Evolutionary conservation across 305 asterid species (phyloP).

Genomic region (Rubia peregrina): DNA sequence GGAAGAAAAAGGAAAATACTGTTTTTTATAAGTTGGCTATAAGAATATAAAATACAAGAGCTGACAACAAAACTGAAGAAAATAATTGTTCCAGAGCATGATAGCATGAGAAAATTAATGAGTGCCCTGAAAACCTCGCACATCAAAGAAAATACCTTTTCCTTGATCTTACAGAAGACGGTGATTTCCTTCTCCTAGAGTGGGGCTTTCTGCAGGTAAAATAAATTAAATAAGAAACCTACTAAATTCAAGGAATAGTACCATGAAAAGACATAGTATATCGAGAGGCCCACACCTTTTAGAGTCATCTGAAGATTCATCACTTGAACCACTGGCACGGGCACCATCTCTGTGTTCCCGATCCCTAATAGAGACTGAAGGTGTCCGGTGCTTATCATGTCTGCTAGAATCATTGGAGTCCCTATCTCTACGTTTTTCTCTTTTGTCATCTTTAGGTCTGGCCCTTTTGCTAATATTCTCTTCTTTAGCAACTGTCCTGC

Average conservation of each 20-base stretch:
- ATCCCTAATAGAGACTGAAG: slow-evolving; percentile 54
- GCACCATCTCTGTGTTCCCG: slow-evolving; percentile 48
- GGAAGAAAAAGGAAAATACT: neutral
- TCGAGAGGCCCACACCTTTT: slow-evolving; percentile 40
- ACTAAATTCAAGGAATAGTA: neutral
- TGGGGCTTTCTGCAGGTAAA: slow-evolving; percentile 57
- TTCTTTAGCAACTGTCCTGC: slow-evolving; percentile 38
- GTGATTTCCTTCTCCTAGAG: slow-evolving; percentile 59
- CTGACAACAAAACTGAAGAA: neutral
- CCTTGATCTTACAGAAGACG: slow-evolving; percentile 66
- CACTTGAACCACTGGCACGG: slow-evolving; percentile 47
- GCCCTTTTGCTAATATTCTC: slow-evolving; percentile 52
- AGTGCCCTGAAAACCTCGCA: neutral
- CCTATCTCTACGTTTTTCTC: slow-evolving; percentile 55
- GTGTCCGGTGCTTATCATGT: slow-evolving; percentile 53
- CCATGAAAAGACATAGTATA: slow-evolving; percentile 16
- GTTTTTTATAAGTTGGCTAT: neutral
- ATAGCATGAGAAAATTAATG: neutral
- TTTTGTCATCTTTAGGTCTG: slow-evolving; percentile 48
- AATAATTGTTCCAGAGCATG: neutral
- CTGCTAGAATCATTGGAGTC: slow-evolving; percentile 55
- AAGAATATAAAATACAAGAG: neutral
- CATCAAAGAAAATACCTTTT: slow-evolving; percentile 50
- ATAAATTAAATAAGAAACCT: slow-evolving; percentile 15
- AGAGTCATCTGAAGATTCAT: slow-evolving; percentile 68